Base-by-base conservation (phyloP, 805 yeast genomes). In the Geotrichum ghanense region DNA sequence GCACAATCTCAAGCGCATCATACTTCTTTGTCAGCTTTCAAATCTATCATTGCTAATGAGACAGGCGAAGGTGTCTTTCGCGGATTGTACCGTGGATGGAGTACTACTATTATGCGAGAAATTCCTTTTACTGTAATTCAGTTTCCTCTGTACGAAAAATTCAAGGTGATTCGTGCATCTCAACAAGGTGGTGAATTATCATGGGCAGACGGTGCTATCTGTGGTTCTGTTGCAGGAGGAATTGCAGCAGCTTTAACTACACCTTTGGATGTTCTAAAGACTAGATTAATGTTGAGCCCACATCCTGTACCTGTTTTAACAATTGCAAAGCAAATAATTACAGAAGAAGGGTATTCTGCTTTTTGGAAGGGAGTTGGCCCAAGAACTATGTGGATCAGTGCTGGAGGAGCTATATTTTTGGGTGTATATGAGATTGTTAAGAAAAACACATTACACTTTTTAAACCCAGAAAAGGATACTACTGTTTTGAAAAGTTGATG, bases 121-220 rank as follows among this genome's bases (percentile, higher is more conserved):
- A 90, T 92, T 41, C 98, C 99, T 3, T 92, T 92, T 67, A 92
- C 99, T 0, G 73, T 89, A 61, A 87, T 92, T 48, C 98, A 92
- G 61, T 92, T 89, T 67, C 98, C 98, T 3, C 65, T 92, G 34
- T 92, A 92, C 61, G 99, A 92, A 61, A 76, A 70, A 60, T 62
- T 92, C 56, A 92, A 92, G 68, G 71, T 80, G 1, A 54, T 56
- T 42, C 75, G 85, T 79, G 71, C 81, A 0, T 51, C 55, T 14
- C 54, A 56, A 20, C 69, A 69, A 46, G 62, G 63, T 2, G 57
- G 65, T 0, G 70, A 68, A 1, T 70, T 76, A 4, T 69, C 81
- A 9, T 81, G 90, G 2, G 63, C 77, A 53, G 83, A 81, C 59
- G 95, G 96, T 12, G 89, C 97, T 0, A 49, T 90, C 6, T 76